phyloP scores from a whole-genome alignment of 805 yeast genomes.

The Cyberlindnera veronae region DNA sequence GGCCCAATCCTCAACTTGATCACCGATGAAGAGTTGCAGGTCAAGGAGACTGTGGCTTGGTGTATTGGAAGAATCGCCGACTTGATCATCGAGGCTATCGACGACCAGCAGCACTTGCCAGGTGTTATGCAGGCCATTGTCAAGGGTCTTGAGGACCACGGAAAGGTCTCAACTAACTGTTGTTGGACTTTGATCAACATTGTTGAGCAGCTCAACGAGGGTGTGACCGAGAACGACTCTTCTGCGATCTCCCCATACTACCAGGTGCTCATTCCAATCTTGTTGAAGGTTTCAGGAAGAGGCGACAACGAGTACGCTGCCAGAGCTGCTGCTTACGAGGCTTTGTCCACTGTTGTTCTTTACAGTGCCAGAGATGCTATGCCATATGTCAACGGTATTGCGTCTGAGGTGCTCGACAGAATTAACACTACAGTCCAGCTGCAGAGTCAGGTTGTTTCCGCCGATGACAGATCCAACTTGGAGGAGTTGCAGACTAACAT shows the following conservation, averaged over 20 bases:
- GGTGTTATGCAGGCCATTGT: conserved; percentile 68
- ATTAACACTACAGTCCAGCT: conserved; percentile 65
- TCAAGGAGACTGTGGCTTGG: conserved; percentile 97
- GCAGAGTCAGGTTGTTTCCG: conserved; percentile 53
- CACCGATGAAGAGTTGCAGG: conserved; percentile 74
- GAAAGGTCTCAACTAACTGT: conserved; percentile 93
- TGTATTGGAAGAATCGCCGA: conserved; percentile 96
- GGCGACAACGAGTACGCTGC: conserved; percentile 81
- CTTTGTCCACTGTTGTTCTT: conserved; percentile 76
- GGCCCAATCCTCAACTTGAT: conserved; percentile 73
- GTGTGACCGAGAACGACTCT: conserved; percentile 39
- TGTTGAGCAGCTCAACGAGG: conserved; percentile 72
- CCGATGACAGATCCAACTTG: conserved; percentile 72
- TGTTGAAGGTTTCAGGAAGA: conserved; percentile 66
- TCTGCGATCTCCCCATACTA: conserved; percentile 76
- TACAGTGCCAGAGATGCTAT: conserved; percentile 70
- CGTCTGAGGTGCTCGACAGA: conserved; percentile 68
- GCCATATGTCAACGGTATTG: conserved; percentile 65
- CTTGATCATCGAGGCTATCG: conserved; percentile 72
- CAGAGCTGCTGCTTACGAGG: conserved; percentile 96
- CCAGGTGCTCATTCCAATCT: conserved; percentile 60
- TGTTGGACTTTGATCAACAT: conserved; percentile 96
- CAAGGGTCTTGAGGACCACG: conserved; percentile 83
- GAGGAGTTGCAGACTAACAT: conserved; percentile 84
- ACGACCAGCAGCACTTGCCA: conserved; percentile 61